phyloP scores from a whole-genome alignment of 768 basidiomycete genomes.

The Tulasnella sp. region DNA sequence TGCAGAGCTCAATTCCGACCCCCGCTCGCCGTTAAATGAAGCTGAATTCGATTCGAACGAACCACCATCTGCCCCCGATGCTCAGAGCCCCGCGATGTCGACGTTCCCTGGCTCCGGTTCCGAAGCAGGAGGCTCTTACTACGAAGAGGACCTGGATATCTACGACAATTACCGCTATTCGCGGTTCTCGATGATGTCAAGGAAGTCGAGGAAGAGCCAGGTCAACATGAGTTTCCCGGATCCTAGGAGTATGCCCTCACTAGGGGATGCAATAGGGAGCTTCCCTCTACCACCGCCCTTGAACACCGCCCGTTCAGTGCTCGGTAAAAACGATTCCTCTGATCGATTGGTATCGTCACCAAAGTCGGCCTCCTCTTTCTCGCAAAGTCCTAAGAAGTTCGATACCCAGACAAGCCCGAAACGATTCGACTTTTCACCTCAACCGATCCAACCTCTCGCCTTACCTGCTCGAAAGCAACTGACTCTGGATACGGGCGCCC shows the following conservation, averaged over 20 bases:
- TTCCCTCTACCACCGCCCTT: neutral
- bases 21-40: neutral
- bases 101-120: neutral
- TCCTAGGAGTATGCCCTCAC: neutral
- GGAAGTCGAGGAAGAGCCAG: constrained; percentile 20
- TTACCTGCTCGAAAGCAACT: neutral
- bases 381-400: neutral
- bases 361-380: neutral
- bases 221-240: neutral
- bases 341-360: constrained; percentile 7
- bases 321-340: neutral
- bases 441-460: constrained; percentile 1
- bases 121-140: constrained; percentile 22
- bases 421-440: constrained; percentile 1
- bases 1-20: neutral
- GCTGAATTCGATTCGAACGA: neutral
- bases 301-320: neutral
- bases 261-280: neutral
- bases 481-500: neutral
- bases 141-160: constrained; percentile 25
- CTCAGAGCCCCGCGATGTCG: neutral
- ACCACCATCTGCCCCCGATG: neutral
- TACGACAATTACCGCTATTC: constrained; percentile 29
- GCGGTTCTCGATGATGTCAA: constrained; percentile 23
- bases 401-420: neutral